Evolutionary conservation across 1,284 basidiomycete genomes (phyloP).

Genomic region (Tylopilus sp.): DNA sequence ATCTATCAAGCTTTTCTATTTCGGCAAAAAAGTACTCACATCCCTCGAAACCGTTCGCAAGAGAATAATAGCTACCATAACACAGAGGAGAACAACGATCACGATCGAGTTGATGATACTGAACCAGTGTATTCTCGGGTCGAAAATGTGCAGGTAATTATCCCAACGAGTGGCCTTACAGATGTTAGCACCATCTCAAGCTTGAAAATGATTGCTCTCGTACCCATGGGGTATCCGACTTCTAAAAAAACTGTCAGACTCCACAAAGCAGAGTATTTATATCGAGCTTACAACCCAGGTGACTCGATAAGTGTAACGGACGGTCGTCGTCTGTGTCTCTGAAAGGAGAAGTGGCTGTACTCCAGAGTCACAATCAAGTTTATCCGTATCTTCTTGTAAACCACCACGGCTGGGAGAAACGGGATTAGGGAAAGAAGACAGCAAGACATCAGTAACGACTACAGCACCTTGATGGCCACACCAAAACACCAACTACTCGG

Average conservation of each 20-base stretch:
- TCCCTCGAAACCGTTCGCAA: slow-evolving; percentile 85
- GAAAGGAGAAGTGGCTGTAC: slow-evolving; percentile 53
- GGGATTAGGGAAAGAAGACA: slow-evolving; percentile 4
- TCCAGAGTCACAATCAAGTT: slow-evolving; percentile 37
- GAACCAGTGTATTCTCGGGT: slow-evolving; percentile 85
- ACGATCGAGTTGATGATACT: slow-evolving; percentile 91
- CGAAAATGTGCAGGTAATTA: slow-evolving; percentile 81
- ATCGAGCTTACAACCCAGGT: slow-evolving; percentile 70
- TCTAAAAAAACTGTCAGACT: slow-evolving; percentile 38
- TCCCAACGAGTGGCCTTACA: slow-evolving; percentile 90
- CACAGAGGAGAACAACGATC: slow-evolving; percentile 85
- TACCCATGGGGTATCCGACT: slow-evolving; percentile 84
- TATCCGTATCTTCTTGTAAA: slow-evolving; percentile 42
- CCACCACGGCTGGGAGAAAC: slow-evolving; percentile 51
- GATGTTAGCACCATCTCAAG: slow-evolving; percentile 7
- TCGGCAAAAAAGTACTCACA: slow-evolving; percentile 46
- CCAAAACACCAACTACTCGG: slow-evolving; percentile 86
- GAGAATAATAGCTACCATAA: slow-evolving; percentile 91
- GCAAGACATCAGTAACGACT: not conserved
- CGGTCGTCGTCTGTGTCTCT: slow-evolving; percentile 58
- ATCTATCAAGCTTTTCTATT: slow-evolving; percentile 34
- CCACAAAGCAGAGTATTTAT: not conserved
- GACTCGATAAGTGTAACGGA: slow-evolving; percentile 88
- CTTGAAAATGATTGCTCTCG: not conserved
- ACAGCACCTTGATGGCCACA: slow-evolving; percentile 77